phyloP scores from a whole-genome alignment of 352 stramenopile species.

The Globisporangium nunn region DNA sequence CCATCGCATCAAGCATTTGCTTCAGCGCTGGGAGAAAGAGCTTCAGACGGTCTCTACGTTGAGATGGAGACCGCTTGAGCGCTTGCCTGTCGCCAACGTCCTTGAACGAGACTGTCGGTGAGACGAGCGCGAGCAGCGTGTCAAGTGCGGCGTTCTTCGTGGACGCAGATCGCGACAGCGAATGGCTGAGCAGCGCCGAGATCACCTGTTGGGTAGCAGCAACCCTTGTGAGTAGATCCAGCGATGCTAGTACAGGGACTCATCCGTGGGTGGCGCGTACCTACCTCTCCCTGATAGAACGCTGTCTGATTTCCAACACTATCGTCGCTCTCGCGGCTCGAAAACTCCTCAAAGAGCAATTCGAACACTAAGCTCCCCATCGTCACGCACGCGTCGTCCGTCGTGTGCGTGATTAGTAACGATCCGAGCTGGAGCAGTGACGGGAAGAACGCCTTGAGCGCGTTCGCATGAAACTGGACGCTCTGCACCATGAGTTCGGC shows the following conservation, averaged over 20 bases:
- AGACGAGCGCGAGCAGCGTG: slow-evolving; percentile 26
- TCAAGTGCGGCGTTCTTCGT: slow-evolving; percentile 30
- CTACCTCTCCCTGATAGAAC: slow-evolving; percentile 52
- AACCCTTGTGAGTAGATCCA: neutral
- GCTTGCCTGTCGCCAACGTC: neutral
- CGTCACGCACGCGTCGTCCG: slow-evolving; percentile 8
- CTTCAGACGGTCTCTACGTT: slow-evolving; percentile 19
- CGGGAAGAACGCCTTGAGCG: slow-evolving; percentile 34
- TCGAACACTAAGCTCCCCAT: slow-evolving; percentile 37
- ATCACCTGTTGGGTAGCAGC: slow-evolving; percentile 20
- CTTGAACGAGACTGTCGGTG: slow-evolving; percentile 19
- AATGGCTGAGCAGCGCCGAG: slow-evolving; percentile 24
- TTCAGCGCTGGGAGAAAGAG: slow-evolving; percentile 40
- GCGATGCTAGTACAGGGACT: neutral
- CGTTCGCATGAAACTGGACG: slow-evolving; percentile 29
- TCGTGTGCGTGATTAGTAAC: slow-evolving; percentile 22
- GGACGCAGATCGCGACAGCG: slow-evolving; percentile 17
- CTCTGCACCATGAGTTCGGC: slow-evolving; percentile 21
- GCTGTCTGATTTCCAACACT: slow-evolving; percentile 15
- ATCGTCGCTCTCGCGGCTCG: slow-evolving; percentile 8
- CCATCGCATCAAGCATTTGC: slow-evolving; percentile 48
- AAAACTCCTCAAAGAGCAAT: slow-evolving; percentile 47
- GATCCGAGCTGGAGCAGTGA: slow-evolving; percentile 30
- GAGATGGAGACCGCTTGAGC: slow-evolving; percentile 6
- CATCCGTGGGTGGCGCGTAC: neutral